Evolutionary conservation across 768 basidiomycete genomes (phyloP).

Genomic region (Naganishia vishniacii): DNA sequence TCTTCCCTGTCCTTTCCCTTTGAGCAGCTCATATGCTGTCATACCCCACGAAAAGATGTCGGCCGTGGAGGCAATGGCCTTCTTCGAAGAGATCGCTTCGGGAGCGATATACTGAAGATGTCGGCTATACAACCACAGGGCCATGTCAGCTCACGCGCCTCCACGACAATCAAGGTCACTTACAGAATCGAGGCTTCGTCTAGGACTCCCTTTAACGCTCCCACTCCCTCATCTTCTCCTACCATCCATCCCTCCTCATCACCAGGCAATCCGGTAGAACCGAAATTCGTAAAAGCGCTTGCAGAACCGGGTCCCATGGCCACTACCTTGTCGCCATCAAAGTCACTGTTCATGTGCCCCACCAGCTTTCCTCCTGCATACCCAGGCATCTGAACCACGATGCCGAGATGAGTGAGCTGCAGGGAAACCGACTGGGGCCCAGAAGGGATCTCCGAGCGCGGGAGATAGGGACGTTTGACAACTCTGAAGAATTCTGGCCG

Average conservation of each 20-base stretch:
- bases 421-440: not conserved
- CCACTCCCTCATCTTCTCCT: not conserved
- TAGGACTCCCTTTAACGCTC: not conserved
- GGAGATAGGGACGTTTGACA: not conserved
- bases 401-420: conserved; percentile 14
- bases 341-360: conserved; percentile 8
- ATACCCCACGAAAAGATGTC: conserved; percentile 43
- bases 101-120: conserved; percentile 38
- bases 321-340: conserved; percentile 12
- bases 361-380: conserved; percentile 11
- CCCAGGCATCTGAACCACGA: conserved; percentile 11
- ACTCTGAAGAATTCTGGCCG: conserved; percentile 20
- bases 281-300: conserved; percentile 1
- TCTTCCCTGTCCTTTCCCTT: conserved; percentile 29
- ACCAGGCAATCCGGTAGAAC: not conserved
- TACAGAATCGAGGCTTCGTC: conserved; percentile 1
- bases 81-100: conserved; percentile 26
- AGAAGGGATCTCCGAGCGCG: conserved; percentile 4
- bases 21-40: conserved; percentile 37
- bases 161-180: not conserved
- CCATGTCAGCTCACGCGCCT: not conserved
- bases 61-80: conserved; percentile 8
- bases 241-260: not conserved
- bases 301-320: conserved; percentile 2
- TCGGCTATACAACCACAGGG: not conserved